Conservation (phyloP, 208 protist genomes). For the Trypanosoma theileri region DNA sequence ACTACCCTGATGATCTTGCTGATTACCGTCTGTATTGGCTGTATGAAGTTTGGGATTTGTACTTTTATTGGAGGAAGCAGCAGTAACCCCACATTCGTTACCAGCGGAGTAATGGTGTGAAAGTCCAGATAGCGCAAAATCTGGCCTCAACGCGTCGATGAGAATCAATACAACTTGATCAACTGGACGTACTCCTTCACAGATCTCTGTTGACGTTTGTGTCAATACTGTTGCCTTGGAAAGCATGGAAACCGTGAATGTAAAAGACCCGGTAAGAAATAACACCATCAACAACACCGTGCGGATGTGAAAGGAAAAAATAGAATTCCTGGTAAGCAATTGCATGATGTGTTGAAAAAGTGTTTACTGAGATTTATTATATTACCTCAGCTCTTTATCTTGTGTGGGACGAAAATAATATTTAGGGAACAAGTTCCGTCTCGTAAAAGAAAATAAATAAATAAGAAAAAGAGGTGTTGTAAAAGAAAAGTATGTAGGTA, state of each 20-base stretch:
- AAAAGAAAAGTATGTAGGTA: constrained; percentile 15
- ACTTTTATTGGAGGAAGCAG: too few relatives aligned
- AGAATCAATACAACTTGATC: constrained; percentile 76
- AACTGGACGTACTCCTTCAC: constrained; percentile 33
- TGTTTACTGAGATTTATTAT: too few relatives aligned
- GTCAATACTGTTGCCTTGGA: constrained; percentile 43
- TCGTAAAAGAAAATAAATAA: background rate
- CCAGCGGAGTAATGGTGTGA: constrained; percentile 36
- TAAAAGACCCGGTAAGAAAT: constrained; percentile 39
- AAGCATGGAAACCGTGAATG: constrained; percentile 66
- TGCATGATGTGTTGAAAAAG: too few relatives aligned
- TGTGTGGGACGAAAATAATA: too few relatives aligned
- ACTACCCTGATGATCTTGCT: background rate
- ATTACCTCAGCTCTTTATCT: too few relatives aligned
- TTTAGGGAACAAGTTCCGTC: too few relatives aligned
- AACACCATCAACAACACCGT: constrained; percentile 28
- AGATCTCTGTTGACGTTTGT: constrained; percentile 32
- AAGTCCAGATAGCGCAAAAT: constrained; percentile 55
- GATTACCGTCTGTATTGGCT: background rate
- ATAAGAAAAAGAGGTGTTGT: background rate
- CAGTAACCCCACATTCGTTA: constrained; percentile 31
- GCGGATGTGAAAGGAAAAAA: constrained; percentile 10
- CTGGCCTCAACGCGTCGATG: constrained; percentile 69
- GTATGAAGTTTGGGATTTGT: background rate
- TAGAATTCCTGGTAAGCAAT: too few relatives aligned